Evolutionary conservation across 1,284 basidiomycete species (phyloP).

Genomic region (Cutaneotrichosporon mucoides): DNA sequence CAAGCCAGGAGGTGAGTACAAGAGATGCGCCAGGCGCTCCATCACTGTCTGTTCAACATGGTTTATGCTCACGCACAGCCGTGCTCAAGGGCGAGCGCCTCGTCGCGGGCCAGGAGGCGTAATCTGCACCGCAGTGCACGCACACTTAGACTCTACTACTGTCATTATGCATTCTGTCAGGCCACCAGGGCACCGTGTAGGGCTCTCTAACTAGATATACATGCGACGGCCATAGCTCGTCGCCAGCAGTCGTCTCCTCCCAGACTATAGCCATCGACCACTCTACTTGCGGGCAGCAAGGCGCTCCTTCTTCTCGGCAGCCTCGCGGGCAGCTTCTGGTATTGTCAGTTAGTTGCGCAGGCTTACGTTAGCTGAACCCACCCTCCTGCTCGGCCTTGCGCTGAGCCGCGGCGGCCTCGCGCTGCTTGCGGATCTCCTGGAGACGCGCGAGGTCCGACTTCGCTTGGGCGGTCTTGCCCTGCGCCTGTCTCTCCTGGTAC

Average conservation of each 20-base stretch:
- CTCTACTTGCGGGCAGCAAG: constrained; percentile 3
- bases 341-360: constrained; percentile 4
- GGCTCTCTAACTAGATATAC: too few relatives aligned
- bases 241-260: background rate
- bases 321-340: constrained; percentile 41
- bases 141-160: background rate
- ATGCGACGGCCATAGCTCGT: too few relatives aligned
- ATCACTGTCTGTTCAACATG: background rate
- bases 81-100: constrained; percentile 62
- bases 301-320: constrained; percentile 42
- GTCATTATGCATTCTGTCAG: constrained; percentile 13
- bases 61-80: constrained; percentile 40
- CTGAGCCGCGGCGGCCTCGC: constrained; percentile 77
- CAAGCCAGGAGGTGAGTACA: constrained; percentile 59
- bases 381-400: constrained; percentile 77
- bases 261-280: too few relatives aligned
- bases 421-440: constrained; percentile 76
- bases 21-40: background rate
- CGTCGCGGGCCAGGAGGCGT: constrained; percentile 47
- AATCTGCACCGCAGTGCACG: constrained; percentile 1
- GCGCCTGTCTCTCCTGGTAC: constrained; percentile 57
- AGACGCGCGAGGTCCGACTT: constrained; percentile 80
- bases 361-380: constrained; percentile 20
- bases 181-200: background rate
- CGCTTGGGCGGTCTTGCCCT: constrained; percentile 83